Conservation (phyloP, 257 asterid genomes). For the Leptodermis oblonga region DNA sequence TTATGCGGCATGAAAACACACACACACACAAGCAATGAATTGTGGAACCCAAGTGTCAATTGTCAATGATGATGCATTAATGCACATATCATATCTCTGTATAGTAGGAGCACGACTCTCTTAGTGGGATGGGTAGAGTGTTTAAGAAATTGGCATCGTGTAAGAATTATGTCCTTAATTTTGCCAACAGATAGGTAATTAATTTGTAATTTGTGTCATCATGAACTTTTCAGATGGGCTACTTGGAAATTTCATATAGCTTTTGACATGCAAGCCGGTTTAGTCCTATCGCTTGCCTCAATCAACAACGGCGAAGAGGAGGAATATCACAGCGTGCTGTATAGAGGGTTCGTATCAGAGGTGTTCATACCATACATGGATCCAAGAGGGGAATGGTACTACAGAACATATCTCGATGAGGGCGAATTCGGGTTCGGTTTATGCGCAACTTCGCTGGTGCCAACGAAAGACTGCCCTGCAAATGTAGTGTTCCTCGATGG, state of each 20-base stretch:
- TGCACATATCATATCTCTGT: too few relatives aligned
- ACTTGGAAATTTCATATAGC: conserved; percentile 58
- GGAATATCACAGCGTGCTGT: conserved; percentile 43
- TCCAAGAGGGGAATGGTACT: conserved; percentile 60
- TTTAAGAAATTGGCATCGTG: too few relatives aligned
- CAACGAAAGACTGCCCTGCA: conserved; percentile 54
- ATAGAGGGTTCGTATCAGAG: conserved; percentile 66
- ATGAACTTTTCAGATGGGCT: conserved; percentile 46
- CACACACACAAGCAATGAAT: too few relatives aligned
- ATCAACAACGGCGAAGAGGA: conserved; percentile 40
- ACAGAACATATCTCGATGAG: conserved; percentile 51
- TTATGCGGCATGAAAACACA: too few relatives aligned
- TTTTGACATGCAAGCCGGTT: conserved; percentile 65
- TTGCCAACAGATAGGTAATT: background rate
- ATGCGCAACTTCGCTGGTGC: conserved; percentile 44
- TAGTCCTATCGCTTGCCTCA: conserved; percentile 53
- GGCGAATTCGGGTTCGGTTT: conserved; percentile 64
- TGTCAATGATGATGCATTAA: too few relatives aligned
- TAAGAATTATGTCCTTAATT: too few relatives aligned
- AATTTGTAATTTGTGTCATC: background rate
- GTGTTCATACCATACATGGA: conserved; percentile 82
- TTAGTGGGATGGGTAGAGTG: too few relatives aligned
- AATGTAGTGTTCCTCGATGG: conserved; percentile 55
- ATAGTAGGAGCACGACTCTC: too few relatives aligned
- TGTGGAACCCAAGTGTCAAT: too few relatives aligned